Evolutionary conservation across 441 rosid species (phyloP).

Genomic region (Macaranga tanarius): DNA sequence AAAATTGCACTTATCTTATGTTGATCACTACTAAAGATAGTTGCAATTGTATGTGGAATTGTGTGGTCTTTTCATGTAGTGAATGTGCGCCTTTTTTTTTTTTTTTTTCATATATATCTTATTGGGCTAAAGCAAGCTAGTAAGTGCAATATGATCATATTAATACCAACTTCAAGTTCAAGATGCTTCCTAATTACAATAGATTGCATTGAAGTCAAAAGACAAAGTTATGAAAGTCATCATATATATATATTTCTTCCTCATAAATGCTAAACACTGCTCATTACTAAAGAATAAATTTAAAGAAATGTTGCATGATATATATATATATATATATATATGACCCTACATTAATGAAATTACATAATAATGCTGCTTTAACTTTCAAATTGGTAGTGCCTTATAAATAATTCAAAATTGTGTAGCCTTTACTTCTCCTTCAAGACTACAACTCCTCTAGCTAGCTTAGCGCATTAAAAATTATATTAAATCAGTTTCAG

Average conservation of each 20-base stretch:
- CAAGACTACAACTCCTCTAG: background rate
- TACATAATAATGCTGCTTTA: slow-evolving; percentile 16
- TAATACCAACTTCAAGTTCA: slow-evolving; percentile 11
- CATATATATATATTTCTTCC: background rate
- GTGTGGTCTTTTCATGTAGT: background rate
- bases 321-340: too few species aligned
- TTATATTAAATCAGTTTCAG: background rate
- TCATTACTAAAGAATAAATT: slow-evolving; percentile 3
- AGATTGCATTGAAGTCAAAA: background rate
- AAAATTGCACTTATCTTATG: too few species aligned
- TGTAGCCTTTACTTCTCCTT: slow-evolving; percentile 14
- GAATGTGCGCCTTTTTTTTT: background rate
- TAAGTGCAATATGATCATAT: background rate
- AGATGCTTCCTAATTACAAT: slow-evolving; percentile 2
- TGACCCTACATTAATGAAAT: slow-evolving; percentile 24
- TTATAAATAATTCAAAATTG: slow-evolving; percentile 19
- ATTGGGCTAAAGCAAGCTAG: background rate
- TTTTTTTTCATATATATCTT: background rate
- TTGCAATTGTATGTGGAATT: too few species aligned
- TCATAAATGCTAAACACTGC: slow-evolving; percentile 6
- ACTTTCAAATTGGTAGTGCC: slow-evolving; percentile 15
- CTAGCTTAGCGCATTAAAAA: background rate
- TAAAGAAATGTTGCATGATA: background rate
- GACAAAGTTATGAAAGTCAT: background rate
- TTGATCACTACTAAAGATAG: too few species aligned